A percentile compares a stretch with the other conserved stretches of the same genome.
Conservation (phyloP, 768 basidiomycete genomes). For the Gelatoporia subvermispora region DNA sequence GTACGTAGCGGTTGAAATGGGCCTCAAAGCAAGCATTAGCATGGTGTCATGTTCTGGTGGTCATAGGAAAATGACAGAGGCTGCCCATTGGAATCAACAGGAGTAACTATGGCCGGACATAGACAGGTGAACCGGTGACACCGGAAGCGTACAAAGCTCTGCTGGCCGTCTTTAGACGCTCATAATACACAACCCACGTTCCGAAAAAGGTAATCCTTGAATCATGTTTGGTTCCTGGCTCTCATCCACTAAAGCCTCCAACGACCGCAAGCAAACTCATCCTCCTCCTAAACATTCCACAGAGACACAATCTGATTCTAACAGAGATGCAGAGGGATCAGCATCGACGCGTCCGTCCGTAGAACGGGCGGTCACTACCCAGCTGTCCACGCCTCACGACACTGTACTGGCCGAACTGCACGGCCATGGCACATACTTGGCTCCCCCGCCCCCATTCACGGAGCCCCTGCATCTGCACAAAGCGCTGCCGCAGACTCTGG, state of each 20-base stretch:
- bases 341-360: slow-evolving; percentile 3
- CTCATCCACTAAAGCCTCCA: not conserved
- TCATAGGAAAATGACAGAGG: no score
- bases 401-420: slow-evolving; percentile 51
- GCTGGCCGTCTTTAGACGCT: no score
- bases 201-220: not conserved
- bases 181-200: no score
- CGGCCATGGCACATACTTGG: slow-evolving; percentile 13
- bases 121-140: no score
- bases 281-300: slow-evolving; percentile 3
- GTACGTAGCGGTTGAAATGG: no score
- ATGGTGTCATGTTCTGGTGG: no score
- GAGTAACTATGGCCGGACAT: no score
- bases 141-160: no score
- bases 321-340: not conserved
- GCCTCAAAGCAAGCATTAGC: no score
- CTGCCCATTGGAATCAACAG: no score
- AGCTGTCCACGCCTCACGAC: slow-evolving; percentile 57
- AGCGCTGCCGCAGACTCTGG: slow-evolving; percentile 11
- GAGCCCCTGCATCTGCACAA: not conserved
- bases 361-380: slow-evolving; percentile 19
- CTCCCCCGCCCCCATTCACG: slow-evolving; percentile 5
- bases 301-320: not conserved
- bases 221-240: slow-evolving; percentile 5
- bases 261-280: slow-evolving; percentile 3